Evolutionary conservation across 2,329 filamentous ascomycete genomes (phyloP), one percentile per base, ranked within the genome.

Genomic region (Sarocladium oryzae): DNA sequence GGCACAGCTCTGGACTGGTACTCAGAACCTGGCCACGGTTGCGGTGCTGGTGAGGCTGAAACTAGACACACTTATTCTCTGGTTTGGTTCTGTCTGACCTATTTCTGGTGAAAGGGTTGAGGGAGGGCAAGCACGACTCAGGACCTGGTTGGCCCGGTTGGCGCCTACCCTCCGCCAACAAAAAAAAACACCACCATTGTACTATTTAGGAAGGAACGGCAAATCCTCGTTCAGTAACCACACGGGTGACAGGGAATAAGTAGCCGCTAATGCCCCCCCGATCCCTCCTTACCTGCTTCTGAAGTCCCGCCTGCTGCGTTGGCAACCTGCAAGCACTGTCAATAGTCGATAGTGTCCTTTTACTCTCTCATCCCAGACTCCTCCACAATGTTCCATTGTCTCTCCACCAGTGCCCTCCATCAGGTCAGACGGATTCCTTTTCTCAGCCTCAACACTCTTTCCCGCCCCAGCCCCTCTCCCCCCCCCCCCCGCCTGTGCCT

Each of bases 181-280:
- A 28, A n/a, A n/a, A 36, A 6, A 9, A 15, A 13, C 24, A n/a
- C 15, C 40, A 45, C 40, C 37, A 41, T 41, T 45, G 23, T 13
- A 15, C 40, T 15, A 15, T 45, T 45, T 30, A 30, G 40, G 40
- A 45, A 45, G 40, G 40, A 26, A 45, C 23, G 40, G 30, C 30
- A 24, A n/a, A 45, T 9, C 40, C 40, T 45, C 24, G 40, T 30
- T 30, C 23, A 45, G 23, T 16, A 45, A 20, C 37, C 37, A 40
- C 37, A 40, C 37, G 16, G n/a, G 6, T n/a, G 18, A 40, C 37
- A 40, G 37, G 37, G 37, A 40, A 40, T n/a, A 4, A 23, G 37
- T 15, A 40, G 5, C 37, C 16, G n/a, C n/a, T n/a, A 9, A 15
- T 9, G 5, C 16, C 16, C 10, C 7, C 7, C 16, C 37, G 11